phyloP scores from a whole-genome alignment of 305 asterid species.

The Stenogyne calaminthoides region DNA sequence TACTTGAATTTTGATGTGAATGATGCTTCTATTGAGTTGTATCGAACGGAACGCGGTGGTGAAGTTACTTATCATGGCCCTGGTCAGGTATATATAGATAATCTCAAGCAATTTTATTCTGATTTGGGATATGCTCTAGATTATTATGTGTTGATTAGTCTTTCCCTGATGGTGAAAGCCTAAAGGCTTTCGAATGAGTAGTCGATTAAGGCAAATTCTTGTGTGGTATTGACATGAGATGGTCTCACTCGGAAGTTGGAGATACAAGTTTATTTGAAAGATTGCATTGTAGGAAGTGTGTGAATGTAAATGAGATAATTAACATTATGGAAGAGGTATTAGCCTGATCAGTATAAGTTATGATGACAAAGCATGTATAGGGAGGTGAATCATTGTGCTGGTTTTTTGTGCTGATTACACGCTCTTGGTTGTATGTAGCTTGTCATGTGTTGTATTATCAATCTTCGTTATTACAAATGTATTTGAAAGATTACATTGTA shows the following conservation, averaged over 20 bases:
- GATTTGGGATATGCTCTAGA: not conserved
- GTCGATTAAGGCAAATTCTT: not conserved
- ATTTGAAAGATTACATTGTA: not conserved
- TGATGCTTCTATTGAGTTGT: conserved; percentile 59
- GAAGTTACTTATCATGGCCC: conserved; percentile 94
- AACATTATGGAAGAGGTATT: not conserved
- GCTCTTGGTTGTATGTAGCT: conserved; percentile 54
- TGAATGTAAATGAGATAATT: not conserved
- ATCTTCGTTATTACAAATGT: conserved; percentile 67
- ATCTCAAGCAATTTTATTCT: not conserved
- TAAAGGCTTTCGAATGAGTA: not conserved
- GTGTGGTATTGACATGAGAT: not conserved
- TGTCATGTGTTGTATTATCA: conserved; percentile 81
- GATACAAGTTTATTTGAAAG: not conserved
- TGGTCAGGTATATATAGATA: conserved; percentile 59
- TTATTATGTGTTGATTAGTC: not conserved
- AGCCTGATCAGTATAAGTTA: not conserved
- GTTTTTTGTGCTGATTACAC: conserved; percentile 19
- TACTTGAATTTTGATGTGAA: conserved; percentile 60
- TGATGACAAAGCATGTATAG: not conserved
- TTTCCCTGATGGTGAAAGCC: not conserved
- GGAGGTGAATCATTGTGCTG: not conserved
- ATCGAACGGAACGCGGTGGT: conserved; percentile 81
- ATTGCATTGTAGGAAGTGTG: not conserved
- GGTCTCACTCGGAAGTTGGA: not conserved